These are phyloP conservation scores for Larix kaempferi DNA, from an alignment of 75 land plant species.

Conservation along the genomic window DNA sequence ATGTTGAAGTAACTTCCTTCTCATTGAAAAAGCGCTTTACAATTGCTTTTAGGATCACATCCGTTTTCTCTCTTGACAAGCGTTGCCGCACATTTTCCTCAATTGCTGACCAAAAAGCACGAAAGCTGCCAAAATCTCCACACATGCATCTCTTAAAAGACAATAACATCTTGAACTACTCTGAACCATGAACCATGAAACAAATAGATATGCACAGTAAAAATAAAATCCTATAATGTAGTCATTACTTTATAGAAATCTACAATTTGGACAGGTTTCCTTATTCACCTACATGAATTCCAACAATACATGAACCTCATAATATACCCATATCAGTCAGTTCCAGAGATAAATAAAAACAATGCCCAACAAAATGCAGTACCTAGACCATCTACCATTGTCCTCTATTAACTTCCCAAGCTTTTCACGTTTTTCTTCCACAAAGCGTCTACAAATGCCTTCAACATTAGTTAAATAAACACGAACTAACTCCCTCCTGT, in stretches of 20 bases:
- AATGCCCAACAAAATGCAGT: constrained; percentile 14
- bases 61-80: constrained; percentile 88
- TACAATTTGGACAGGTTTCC: no score
- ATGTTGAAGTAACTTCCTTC: constrained; percentile 98
- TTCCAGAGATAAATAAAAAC: background rate
- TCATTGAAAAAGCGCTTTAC: constrained; percentile 97
- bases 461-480: constrained; percentile 98
- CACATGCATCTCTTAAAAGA: background rate
- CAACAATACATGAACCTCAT: background rate
- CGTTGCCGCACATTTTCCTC: constrained; percentile 71
- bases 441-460: constrained; percentile 80
- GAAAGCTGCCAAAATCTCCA: constrained; percentile 57
- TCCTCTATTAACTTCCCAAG: constrained; percentile 86
- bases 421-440: constrained; percentile 86
- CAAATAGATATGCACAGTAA: no score
- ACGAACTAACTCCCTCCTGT: constrained; percentile 96
- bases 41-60: constrained; percentile 79
- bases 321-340: background rate
- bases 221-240: no score
- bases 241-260: no score
- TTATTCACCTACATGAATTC: background rate
- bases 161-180: background rate
- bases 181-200: no score
- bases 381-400: constrained; percentile 91
- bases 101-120: constrained; percentile 85